Conservation (phyloP, 176 grass and related monocot genomes). For the Oryza brachyantha region DNA sequence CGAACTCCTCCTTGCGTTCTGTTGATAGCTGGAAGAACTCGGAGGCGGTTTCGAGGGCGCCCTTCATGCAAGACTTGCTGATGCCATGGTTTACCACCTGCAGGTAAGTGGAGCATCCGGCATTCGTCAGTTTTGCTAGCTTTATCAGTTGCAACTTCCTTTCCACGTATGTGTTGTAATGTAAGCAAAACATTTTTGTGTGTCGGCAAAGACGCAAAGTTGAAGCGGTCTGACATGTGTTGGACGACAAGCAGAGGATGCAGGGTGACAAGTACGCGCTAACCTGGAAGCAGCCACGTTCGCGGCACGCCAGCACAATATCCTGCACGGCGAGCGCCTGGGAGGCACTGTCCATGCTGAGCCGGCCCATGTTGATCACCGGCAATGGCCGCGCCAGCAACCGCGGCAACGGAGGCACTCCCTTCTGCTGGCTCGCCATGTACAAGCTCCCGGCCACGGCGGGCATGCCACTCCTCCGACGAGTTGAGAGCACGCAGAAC, state of each 20-base stretch:
- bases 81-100: constrained; percentile 78
- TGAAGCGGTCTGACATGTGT: neutral
- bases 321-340: constrained; percentile 39
- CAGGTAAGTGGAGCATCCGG: neutral
- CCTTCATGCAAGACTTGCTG: constrained; percentile 41
- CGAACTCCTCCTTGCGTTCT: constrained; percentile 50
- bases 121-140: neutral
- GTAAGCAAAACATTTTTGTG: neutral
- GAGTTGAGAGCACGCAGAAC: neutral
- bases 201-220: too few relatives aligned
- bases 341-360: constrained; percentile 13
- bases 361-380: constrained; percentile 44
- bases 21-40: constrained; percentile 54
- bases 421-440: constrained; percentile 12
- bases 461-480: constrained; percentile 6
- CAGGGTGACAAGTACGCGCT: neutral
- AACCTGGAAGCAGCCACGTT: constrained; percentile 68
- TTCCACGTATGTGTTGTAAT: neutral
- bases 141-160: neutral
- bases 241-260: neutral
- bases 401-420: neutral
- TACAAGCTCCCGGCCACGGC: neutral
- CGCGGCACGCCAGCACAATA: constrained; percentile 49
- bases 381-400: neutral
- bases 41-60: constrained; percentile 49